These are phyloP conservation scores for Penicillium subrubescens DNA, from an alignment of 495 filamentous ascomycete species.

Conservation along the genomic window DNA sequence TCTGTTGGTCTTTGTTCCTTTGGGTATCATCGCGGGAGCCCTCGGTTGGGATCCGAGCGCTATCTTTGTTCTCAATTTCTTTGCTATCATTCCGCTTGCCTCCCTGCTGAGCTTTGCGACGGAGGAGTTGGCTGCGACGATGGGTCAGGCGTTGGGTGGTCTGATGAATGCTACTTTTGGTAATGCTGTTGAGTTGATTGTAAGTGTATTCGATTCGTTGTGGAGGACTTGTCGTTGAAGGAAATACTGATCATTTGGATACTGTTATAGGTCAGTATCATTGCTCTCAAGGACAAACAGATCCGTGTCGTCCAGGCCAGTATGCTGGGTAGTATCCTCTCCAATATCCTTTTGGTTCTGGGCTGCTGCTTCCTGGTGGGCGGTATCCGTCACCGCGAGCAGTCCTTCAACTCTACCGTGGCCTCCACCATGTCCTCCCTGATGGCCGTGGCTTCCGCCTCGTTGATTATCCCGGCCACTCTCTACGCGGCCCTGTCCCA, in stretches of 20 bases:
- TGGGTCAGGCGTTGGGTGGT: slow-evolving; percentile 90
- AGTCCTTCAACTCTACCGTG: slow-evolving; percentile 81
- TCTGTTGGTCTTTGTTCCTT: slow-evolving; percentile 84
- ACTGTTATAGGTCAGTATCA: slow-evolving; percentile 79
- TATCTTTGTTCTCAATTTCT: slow-evolving; percentile 88
- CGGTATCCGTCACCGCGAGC: slow-evolving; percentile 67
- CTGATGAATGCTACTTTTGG: slow-evolving; percentile 96
- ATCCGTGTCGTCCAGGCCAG: slow-evolving; percentile 96
- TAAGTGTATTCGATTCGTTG: slow-evolving; percentile 42
- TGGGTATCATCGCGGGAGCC: slow-evolving; percentile 79
- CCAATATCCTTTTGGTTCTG: slow-evolving; percentile 91
- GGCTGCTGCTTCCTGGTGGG: slow-evolving; percentile 96
- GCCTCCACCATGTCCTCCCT: slow-evolving; percentile 95
- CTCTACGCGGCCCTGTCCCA: slow-evolving; percentile 62
- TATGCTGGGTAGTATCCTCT: slow-evolving; percentile 96
- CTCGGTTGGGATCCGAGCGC: slow-evolving; percentile 72
- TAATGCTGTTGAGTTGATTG: slow-evolving; percentile 98
- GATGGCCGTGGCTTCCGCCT: slow-evolving; percentile 89
- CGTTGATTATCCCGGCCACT: slow-evolving; percentile 88
- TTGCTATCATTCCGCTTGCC: slow-evolving; percentile 93
- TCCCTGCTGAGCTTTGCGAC: slow-evolving; percentile 93
- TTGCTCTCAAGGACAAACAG: slow-evolving; percentile 81
- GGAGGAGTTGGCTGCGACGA: slow-evolving; percentile 80
- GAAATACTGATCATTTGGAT: slow-evolving; percentile 15
- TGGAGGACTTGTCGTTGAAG: not conserved